Conservation (phyloP, 257 asterid species). For the Vinca minor region DNA sequence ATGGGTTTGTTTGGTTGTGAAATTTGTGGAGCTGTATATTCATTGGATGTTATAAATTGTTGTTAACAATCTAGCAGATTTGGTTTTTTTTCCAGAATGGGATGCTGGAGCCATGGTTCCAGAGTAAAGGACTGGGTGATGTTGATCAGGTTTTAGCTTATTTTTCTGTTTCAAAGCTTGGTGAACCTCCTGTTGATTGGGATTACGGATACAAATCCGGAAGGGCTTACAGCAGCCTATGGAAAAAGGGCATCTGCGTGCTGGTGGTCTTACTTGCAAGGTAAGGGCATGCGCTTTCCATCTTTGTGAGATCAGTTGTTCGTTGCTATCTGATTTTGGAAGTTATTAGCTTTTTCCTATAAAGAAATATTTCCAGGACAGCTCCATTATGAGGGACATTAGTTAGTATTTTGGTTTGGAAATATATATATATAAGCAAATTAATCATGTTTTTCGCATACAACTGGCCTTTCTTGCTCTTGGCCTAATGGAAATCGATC, state of each 20-base stretch:
- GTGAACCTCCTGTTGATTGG: slow-evolving; percentile 91
- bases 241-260: slow-evolving; percentile 89
- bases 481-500: too few relatives aligned
- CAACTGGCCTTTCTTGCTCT: too few relatives aligned
- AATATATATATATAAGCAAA: neutral
- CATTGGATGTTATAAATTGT: slow-evolving; percentile 34
- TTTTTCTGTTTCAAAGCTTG: slow-evolving; percentile 89
- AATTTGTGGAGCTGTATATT: too few relatives aligned
- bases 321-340: too few relatives aligned
- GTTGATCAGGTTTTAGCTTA: slow-evolving; percentile 94
- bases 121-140: slow-evolving; percentile 68
- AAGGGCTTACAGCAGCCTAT: slow-evolving; percentile 84
- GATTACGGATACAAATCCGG: slow-evolving; percentile 88
- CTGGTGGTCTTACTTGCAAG: slow-evolving; percentile 95
- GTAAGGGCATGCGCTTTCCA: slow-evolving; percentile 22
- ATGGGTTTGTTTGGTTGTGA: too few relatives aligned
- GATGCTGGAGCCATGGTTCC: slow-evolving; percentile 98
- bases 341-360: too few relatives aligned
- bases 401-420: neutral
- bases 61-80: slow-evolving; percentile 78
- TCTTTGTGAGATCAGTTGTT: neutral
- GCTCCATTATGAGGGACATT: neutral
- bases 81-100: slow-evolving; percentile 99
- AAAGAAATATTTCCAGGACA: neutral
- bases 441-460: too few relatives aligned